Evolutionary conservation across 2,329 filamentous ascomycete genomes (phyloP), one percentile per base, ranked within the genome.

Genomic region (Madurella mycetomatis): DNA sequence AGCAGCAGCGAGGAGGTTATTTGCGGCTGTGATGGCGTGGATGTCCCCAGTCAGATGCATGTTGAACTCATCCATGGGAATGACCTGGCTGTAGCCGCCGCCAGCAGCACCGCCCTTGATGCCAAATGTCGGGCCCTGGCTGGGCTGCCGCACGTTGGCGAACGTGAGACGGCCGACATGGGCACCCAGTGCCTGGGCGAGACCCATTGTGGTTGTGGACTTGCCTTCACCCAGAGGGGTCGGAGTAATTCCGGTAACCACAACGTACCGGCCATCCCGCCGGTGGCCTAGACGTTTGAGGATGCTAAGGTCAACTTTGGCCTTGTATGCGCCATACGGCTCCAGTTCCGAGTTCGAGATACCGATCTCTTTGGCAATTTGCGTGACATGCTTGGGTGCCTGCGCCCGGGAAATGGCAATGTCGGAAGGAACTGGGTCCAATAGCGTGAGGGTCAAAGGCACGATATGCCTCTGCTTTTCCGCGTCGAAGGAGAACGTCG

Each of bases 61-160:
- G 74, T 99, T 99, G 79, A 99, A 99, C 72, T 99, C 94, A 66
- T 99, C 94, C 94, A 99, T 99, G 55, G 94, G 94, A 65, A 99
- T 97, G 67, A 99, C 94, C 72, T 99, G 94, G 71, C 90, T 96
- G 82, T 97, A 99, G 40, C 94, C 94, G 71, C 94, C 94, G 66
- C 94, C 94, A 53, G 94, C 94, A 56, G 94, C 94, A 66, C 94
- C 94, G 59, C 94, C 94, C 80, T 99, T 99, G 80, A 99, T 97
- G 66, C 94, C 94, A 70, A 99, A 99, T 0, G 94, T 99, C 53
- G 94, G 94, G 4, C 94, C 94, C 76, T 97, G 94, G 65, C 90
- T 96, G 48, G 94, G 94, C 70, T 99, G 94, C 57, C 94, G 85
- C 48, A 99, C 94, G 69, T 99, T 97, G 72, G 94, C 94, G 71